These are phyloP conservation scores for Passiflora organensis DNA, from an alignment of 345 rosid genomes.

Conservation along the genomic window DNA sequence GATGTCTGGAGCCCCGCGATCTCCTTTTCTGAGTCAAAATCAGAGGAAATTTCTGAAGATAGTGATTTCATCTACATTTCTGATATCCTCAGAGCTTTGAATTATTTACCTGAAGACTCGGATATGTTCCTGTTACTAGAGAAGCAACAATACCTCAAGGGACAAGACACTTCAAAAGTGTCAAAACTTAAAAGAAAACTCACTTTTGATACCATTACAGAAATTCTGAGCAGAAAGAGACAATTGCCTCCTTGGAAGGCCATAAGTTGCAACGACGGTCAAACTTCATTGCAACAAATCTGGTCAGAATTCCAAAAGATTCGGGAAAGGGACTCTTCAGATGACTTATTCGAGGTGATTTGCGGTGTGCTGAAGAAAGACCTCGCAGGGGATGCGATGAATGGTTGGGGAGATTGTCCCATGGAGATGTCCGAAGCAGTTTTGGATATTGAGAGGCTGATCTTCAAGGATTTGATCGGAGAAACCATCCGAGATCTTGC, in stretches of 20 bases:
- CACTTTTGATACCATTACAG: conserved; percentile 57
- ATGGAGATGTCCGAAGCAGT: conserved; percentile 69
- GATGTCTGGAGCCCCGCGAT: conserved; percentile 52
- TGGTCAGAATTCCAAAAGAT: conserved; percentile 66
- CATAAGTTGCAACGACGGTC: conserved; percentile 3
- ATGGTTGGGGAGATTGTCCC: conserved; percentile 58
- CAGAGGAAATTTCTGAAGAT: conserved; percentile 36
- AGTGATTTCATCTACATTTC: conserved; percentile 68
- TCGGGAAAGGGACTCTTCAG: conserved; percentile 41
- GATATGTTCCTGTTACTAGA: conserved; percentile 64
- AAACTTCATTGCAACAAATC: conserved; percentile 37
- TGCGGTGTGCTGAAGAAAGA: conserved; percentile 73
- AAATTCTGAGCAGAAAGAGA: conserved; percentile 48
- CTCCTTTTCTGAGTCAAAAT: conserved; percentile 25
- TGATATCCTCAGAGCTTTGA: conserved; percentile 56
- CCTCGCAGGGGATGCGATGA: conserved; percentile 50
- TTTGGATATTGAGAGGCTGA: conserved; percentile 66
- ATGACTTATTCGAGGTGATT: conserved; percentile 56
- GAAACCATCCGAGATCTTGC: conserved; percentile 74
- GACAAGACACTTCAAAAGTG: conserved; percentile 44
- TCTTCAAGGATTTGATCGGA: conserved; percentile 78
- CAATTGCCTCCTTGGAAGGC: conserved; percentile 57
- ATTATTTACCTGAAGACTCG: conserved; percentile 47
- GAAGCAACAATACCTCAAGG: conserved; percentile 59
- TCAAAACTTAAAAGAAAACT: conserved; percentile 61